Conservation (phyloP, 441 rosid species). For the Sinapis alba region DNA sequence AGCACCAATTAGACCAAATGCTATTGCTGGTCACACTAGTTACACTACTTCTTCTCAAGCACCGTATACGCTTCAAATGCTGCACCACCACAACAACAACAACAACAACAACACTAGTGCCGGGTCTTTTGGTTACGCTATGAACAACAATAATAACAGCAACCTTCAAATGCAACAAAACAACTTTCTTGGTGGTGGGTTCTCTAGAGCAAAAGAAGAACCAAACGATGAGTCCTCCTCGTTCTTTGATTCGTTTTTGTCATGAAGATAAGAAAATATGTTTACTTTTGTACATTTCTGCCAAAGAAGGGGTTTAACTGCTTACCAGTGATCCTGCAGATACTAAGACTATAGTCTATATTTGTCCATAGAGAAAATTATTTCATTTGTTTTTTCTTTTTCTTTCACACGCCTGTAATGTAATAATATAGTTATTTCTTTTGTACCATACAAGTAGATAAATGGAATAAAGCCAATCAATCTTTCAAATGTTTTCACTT, state of each 20-base stretch:
- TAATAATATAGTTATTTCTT: constrained; percentile 12
- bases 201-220: constrained; percentile 59
- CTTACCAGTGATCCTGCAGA: constrained; percentile 34
- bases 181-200: constrained; percentile 34
- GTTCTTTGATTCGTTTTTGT: constrained; percentile 48
- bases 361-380: constrained; percentile 43
- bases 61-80: constrained; percentile 49
- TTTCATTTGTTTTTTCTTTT: constrained; percentile 52
- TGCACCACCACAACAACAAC: constrained; percentile 20
- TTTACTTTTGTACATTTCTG: constrained; percentile 29
- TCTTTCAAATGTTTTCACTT: background rate
- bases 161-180: constrained; percentile 38
- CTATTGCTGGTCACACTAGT: constrained; percentile 39
- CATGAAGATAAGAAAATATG: constrained; percentile 36
- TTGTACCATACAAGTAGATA: constrained; percentile 30
- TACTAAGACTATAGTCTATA: constrained; percentile 26
- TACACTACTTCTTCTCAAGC: constrained; percentile 46
- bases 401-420: constrained; percentile 32
- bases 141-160: constrained; percentile 32
- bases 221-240: constrained; percentile 45
- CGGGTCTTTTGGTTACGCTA: constrained; percentile 40
- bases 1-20: constrained; percentile 64
- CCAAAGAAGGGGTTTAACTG: constrained; percentile 3
- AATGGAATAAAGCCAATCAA: constrained; percentile 27
- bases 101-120: constrained; percentile 35